phyloP scores from a whole-genome alignment of 108 stramenopile species.

The Skeletonema marinoi region DNA sequence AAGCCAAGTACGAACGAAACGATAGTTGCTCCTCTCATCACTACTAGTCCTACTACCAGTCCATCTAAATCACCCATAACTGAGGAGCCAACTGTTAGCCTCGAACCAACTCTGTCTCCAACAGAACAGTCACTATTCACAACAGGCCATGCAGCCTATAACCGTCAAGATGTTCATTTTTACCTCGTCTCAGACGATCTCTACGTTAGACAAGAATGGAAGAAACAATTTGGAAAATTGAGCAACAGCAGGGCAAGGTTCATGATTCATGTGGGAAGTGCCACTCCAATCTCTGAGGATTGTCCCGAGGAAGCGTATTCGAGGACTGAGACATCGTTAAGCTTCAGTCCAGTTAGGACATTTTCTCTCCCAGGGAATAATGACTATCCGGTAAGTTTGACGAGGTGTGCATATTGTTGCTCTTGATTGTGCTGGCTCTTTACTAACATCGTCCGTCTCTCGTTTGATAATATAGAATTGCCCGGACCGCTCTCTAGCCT shows the following conservation, averaged over 20 bases:
- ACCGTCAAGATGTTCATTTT: background rate
- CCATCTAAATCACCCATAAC: background rate
- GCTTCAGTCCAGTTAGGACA: conserved; percentile 5
- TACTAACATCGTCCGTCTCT: background rate
- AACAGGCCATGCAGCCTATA: background rate
- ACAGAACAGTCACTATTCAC: background rate
- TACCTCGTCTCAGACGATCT: background rate
- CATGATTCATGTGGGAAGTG: conserved; percentile 22
- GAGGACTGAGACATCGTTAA: conserved; percentile 20
- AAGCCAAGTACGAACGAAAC: background rate
- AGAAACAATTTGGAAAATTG: background rate
- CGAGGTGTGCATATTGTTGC: background rate
- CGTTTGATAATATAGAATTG: conserved; percentile 1
- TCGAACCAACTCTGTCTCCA: background rate
- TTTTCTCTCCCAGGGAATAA: conserved; percentile 34
- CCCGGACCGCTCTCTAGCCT: conserved; percentile 9
- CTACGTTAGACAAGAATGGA: background rate
- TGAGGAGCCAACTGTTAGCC: background rate
- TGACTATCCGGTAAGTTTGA: conserved; percentile 22
- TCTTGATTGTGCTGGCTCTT: background rate
- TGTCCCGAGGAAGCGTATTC: conserved; percentile 16
- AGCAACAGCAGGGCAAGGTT: background rate
- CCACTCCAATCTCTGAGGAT: conserved; percentile 24
- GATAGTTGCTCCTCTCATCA: too few relatives aligned
- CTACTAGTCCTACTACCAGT: background rate